Evolutionary conservation across 805 yeast genomes (phyloP).

Genomic region (Monosporozyma yasuniensis): DNA sequence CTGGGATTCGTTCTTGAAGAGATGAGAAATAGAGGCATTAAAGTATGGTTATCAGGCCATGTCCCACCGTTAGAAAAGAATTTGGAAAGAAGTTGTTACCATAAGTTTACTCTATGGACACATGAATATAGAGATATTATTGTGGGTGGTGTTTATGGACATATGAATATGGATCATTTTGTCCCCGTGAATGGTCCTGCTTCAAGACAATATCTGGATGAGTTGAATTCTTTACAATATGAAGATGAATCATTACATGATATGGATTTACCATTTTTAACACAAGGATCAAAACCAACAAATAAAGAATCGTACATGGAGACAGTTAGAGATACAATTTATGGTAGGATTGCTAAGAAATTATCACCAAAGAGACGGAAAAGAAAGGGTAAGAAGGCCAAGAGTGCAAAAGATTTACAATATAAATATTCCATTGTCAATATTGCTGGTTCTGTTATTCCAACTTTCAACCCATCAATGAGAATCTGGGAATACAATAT

Average conservation of each 20-base stretch:
- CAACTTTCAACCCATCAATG: constrained; percentile 77
- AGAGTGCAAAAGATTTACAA: constrained; percentile 32
- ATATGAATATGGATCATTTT: constrained; percentile 85
- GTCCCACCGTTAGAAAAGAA: constrained; percentile 82
- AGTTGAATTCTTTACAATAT: constrained; percentile 5
- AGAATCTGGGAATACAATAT: constrained; percentile 83
- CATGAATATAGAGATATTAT: constrained; percentile 78
- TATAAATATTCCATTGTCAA: constrained; percentile 57
- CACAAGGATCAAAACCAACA: constrained; percentile 55
- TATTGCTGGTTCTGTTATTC: constrained; percentile 66
- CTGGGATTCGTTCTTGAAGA: constrained; percentile 66
- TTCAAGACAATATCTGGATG: constrained; percentile 43
- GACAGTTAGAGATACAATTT: constrained; percentile 42
- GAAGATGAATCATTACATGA: constrained; percentile 23
- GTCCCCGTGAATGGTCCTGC: constrained; percentile 63
- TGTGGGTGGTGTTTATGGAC: constrained; percentile 78
- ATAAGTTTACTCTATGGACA: constrained; percentile 72
- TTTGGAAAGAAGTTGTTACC: constrained; percentile 59
- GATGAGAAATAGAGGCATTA: constrained; percentile 61
- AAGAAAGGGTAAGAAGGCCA: constrained; percentile 13
- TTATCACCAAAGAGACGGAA: constrained; percentile 15
- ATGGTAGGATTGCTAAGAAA: constrained; percentile 38
- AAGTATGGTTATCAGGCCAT: constrained; percentile 83
- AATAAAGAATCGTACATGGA: constrained; percentile 61
- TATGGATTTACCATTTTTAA: constrained; percentile 27